phyloP scores from a whole-genome alignment of 2,329 filamentous ascomycete species.

The Fusarium sp. region DNA sequence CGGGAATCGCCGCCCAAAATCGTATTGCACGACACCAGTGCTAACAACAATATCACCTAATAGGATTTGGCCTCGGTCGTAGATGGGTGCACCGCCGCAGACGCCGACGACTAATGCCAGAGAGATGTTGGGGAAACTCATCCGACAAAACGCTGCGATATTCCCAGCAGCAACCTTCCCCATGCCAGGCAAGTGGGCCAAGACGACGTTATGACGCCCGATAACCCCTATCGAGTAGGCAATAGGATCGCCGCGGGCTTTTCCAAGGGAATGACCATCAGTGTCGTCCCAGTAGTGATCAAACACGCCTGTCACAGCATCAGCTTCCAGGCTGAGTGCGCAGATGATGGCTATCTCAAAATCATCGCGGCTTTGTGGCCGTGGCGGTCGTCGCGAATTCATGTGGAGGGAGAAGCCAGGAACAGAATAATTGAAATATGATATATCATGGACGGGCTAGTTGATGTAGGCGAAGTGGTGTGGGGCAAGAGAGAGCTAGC shows the following conservation, averaged over 20 bases:
- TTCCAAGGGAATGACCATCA: not conserved
- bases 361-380: not conserved
- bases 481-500: too few species aligned
- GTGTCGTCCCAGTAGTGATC: conserved; percentile 14
- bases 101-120: not conserved
- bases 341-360: conserved; percentile 27
- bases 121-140: conserved; percentile 2
- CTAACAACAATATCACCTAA: conserved; percentile 15
- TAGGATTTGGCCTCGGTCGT: fast-evolving
- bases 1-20: not conserved
- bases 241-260: conserved; percentile 1
- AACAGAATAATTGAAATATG: too few species aligned
- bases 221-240: not conserved
- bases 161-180: conserved; percentile 4
- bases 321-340: not conserved
- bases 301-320: not conserved
- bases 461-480: too few species aligned
- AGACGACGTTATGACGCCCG: not conserved
- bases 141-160: conserved; percentile 3
- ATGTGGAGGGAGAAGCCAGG: not conserved
- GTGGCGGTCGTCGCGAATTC: not conserved
- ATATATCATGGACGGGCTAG: too few species aligned
- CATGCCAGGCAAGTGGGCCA: not conserved
- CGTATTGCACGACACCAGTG: not conserved
- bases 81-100: not conserved